A percentile compares a stretch with the other conserved stretches of the same genome.
These are phyloP conservation scores for Rubia yunnanensis DNA, from an alignment of 257 asterid genomes.

Conservation along the genomic window DNA sequence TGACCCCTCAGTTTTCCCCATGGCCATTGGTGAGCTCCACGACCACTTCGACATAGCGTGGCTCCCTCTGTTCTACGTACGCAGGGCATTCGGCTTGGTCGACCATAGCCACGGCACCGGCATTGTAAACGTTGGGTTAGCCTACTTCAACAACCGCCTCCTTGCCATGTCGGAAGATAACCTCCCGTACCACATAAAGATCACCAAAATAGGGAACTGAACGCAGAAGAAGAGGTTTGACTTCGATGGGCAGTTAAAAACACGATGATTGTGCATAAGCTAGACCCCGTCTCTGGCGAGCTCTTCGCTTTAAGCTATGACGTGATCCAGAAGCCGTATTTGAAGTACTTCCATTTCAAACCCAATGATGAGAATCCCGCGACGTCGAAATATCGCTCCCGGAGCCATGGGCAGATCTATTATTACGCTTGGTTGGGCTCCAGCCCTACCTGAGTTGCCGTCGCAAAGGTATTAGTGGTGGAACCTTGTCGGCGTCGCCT, in stretches of 20 bases:
- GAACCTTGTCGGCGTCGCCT: too few relatives aligned
- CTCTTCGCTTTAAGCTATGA: too few relatives aligned
- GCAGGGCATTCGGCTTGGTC: constrained; percentile 58
- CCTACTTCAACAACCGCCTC: too few relatives aligned
- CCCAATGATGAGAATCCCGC: constrained; percentile 49
- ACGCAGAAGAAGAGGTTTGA: constrained; percentile 52
- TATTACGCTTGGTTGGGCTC: too few relatives aligned
- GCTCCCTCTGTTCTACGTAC: constrained; percentile 65
- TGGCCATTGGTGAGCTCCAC: constrained; percentile 90
- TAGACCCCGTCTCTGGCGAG: constrained; percentile 88
- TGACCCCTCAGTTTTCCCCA: constrained; percentile 83
- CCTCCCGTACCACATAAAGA: constrained; percentile 69
- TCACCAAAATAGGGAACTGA: constrained; percentile 62
- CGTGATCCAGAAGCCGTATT: constrained; percentile 75
- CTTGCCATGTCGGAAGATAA: too few relatives aligned
- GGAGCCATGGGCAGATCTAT: too few relatives aligned
- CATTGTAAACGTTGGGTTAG: too few relatives aligned
- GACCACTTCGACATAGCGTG: constrained; percentile 87
- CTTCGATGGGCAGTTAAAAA: constrained; percentile 53
- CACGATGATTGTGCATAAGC: constrained; percentile 88
- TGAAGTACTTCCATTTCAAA: constrained; percentile 66
- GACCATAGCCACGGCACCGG: too few relatives aligned
- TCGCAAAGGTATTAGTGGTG: too few relatives aligned
- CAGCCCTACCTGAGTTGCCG: too few relatives aligned
- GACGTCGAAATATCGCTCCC: constrained; percentile 88